Evolutionary conservation across 2,329 filamentous ascomycete genomes (phyloP), one percentile per base, ranked within the genome.

Genomic region (Colletotrichum eleusines): DNA sequence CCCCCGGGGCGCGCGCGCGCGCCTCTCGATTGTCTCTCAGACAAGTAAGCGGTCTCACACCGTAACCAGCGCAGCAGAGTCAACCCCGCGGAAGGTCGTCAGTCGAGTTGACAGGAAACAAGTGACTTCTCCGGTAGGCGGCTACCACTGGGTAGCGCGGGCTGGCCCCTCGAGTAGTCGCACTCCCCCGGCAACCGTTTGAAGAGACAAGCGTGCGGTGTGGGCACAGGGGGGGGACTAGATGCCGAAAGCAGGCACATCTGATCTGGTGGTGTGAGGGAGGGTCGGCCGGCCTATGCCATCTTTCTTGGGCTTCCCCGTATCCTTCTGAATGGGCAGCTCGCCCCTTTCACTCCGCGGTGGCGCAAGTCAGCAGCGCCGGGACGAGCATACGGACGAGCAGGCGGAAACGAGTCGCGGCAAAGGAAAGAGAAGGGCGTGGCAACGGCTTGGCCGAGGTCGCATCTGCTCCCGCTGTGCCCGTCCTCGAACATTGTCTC

Each of bases 341-440:
- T 60, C n/a, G 61, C 46, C n/a, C 66, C 44, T 38, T 38, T 46
- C n/a, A 42, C 44, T 57, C 48, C 57, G 14, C 26, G 55, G 64
- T 67, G 63, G 57, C 68, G 68, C 57, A 57, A 44, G 68, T 71
- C 68, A 71, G 42, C 63, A 62, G 68, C 57, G 33, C 44, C n/a
- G n/a, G 48, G 53, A 50, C 51, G 33, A 38, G 46, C 26, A 60
- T 26, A 50, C 31, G 35, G 63, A 62, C 55, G 42, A 63, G 35
- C 38, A 26, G 31, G 33, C 50, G 53, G 40, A 35, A 16, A 35
- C 20, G 33, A 51, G 44, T 33, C 48, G 31, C 64, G 63, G 42
- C 42, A 48, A 7, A 40, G 42, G 8, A n/a, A 48, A 31, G 12
- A 38, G 5, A 18, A 18, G 42, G 42, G 33, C 31, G 11, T 40